Conservation (phyloP, 2,329 filamentous ascomycete genomes). For the Ilyonectria sp. region DNA sequence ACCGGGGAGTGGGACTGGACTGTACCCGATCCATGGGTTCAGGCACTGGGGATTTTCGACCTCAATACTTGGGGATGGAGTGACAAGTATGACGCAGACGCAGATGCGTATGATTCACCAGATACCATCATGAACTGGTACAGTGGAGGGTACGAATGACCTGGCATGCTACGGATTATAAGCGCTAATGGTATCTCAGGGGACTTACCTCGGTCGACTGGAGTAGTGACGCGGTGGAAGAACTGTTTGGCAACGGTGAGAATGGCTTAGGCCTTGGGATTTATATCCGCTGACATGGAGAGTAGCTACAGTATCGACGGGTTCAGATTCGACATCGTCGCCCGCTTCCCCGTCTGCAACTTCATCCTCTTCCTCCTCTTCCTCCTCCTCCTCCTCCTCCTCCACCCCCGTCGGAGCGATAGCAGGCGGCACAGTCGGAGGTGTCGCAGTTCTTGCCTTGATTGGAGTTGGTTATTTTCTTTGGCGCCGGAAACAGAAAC, state of each 20-base stretch:
- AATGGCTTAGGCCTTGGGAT: not conserved
- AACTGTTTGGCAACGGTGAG: not conserved
- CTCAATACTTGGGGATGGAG: conserved; percentile 17
- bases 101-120: conserved; percentile 2
- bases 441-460: conserved; percentile 2
- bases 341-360: not conserved
- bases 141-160: not conserved
- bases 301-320: not conserved
- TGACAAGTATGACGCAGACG: conserved; percentile 14
- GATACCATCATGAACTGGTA: conserved; percentile 10
- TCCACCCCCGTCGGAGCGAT: conserved; percentile 6
- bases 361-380: not conserved
- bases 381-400: conserved; percentile 2
- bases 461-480: conserved; percentile 2
- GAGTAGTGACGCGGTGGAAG: not conserved
- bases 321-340: too few relatives aligned
- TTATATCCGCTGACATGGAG: not conserved
- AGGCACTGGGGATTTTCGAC: conserved; percentile 19
- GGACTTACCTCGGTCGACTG: not conserved
- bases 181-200: not conserved
- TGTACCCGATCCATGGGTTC: conserved; percentile 13
- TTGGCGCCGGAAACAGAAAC: conserved; percentile 10
- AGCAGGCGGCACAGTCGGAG: conserved; percentile 11
- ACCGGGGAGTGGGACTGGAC: conserved; percentile 15
- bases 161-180: not conserved